Evolutionary conservation across 139 green algal genomes (phyloP).

Genomic region (Chlamydomonas eustigma): DNA sequence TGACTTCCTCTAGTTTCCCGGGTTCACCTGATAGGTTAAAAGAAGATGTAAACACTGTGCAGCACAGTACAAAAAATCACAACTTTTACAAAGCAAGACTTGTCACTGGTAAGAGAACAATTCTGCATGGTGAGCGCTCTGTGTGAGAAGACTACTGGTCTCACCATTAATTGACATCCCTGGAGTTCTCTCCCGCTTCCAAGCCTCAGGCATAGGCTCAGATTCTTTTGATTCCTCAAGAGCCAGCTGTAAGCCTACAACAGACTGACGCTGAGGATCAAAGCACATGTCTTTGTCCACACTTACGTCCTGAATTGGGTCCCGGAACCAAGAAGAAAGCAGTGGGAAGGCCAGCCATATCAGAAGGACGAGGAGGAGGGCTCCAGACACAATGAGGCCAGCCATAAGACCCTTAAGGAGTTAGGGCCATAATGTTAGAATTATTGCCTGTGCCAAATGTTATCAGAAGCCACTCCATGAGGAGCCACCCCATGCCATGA

Average conservation of each 20-base stretch:
- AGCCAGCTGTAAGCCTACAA: too few relatives aligned
- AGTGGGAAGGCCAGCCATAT: not conserved
- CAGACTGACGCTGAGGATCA: too few relatives aligned
- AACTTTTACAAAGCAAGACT: not conserved
- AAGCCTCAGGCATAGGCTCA: not conserved
- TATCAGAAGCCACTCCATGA: too few relatives aligned
- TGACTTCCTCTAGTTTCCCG: slow-evolving; percentile 27
- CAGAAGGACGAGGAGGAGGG: too few relatives aligned
- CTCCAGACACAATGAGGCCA: too few relatives aligned
- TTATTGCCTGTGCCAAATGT: too few relatives aligned
- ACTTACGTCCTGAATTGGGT: not conserved
- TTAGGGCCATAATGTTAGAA: too few relatives aligned
- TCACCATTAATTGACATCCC: not conserved
- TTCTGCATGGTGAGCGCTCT: not conserved
- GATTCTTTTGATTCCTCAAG: not conserved
- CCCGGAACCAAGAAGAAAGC: not conserved
- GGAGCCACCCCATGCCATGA: too few relatives aligned
- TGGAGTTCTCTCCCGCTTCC: not conserved
- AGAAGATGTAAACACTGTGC: not conserved
- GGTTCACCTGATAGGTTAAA: not conserved
- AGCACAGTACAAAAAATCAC: not conserved
- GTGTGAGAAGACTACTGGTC: not conserved
- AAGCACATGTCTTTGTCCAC: not conserved
- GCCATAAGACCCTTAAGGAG: too few relatives aligned
- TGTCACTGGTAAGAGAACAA: not conserved